phyloP scores from a whole-genome alignment of 2,329 filamentous ascomycete genomes.

The Aspergillus intermedius region DNA sequence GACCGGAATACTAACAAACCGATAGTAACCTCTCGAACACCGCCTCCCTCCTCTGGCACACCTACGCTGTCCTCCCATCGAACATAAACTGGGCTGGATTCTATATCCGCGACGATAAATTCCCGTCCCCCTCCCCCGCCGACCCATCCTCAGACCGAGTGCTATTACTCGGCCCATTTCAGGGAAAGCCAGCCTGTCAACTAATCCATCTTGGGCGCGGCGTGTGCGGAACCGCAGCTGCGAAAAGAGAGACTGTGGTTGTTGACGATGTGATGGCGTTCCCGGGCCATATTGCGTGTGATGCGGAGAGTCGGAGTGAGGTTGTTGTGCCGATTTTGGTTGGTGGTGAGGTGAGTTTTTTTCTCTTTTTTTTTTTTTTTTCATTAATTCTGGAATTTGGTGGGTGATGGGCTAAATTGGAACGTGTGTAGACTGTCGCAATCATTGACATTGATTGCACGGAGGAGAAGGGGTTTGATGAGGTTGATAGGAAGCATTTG shows the following conservation, averaged over 20 bases:
- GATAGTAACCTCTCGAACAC: slow-evolving; percentile 42
- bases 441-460: slow-evolving; percentile 46
- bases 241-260: slow-evolving; percentile 32
- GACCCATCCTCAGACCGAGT: slow-evolving; percentile 17
- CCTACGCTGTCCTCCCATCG: slow-evolving; percentile 38
- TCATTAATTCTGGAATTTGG: background rate
- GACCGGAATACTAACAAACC: background rate
- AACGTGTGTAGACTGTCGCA: slow-evolving; percentile 35
- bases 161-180: slow-evolving; percentile 43
- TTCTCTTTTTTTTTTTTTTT: background rate
- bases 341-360: slow-evolving; percentile 31
- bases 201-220: slow-evolving; percentile 40
- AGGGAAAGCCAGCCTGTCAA: slow-evolving; percentile 45
- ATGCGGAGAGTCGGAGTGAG: slow-evolving; percentile 43
- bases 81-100: slow-evolving; percentile 47
- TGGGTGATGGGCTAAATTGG: background rate
- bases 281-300: slow-evolving; percentile 46
- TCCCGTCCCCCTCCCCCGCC: slow-evolving; percentile 20
- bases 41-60: slow-evolving; percentile 45
- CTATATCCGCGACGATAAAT: slow-evolving; percentile 41
- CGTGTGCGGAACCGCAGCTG: slow-evolving; percentile 42
- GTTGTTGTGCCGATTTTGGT: slow-evolving; percentile 44
- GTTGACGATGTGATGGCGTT: slow-evolving; percentile 41
- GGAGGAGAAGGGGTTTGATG: slow-evolving; percentile 38
- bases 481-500: slow-evolving; percentile 37